Evolutionary conservation across 2,329 filamentous ascomycete genomes (phyloP).

Genomic region (Bipolaris victoriae): DNA sequence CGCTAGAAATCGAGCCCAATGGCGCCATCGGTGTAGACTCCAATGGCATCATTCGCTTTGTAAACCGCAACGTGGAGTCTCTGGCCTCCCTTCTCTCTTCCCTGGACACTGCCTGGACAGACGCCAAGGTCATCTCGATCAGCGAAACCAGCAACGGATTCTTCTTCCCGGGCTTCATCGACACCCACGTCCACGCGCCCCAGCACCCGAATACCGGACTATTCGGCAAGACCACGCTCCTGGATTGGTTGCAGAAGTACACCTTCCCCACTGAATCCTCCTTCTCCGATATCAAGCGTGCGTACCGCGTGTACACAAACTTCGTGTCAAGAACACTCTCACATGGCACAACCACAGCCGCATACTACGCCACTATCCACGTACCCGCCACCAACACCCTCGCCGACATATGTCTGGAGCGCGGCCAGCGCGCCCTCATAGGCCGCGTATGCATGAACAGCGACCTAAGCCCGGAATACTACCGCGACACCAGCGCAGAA

Average conservation of each 20-base stretch:
- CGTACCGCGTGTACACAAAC: conserved; percentile 74
- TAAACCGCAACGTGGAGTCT: conserved; percentile 45
- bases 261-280: conserved; percentile 92
- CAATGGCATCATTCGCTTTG: conserved; percentile 58
- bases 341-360: conserved; percentile 89
- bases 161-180: conserved; percentile 86
- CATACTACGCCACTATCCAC: conserved; percentile 93
- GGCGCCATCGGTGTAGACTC: conserved; percentile 60
- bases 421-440: conserved; percentile 88
- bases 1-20: conserved; percentile 57
- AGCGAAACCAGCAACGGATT: conserved; percentile 66
- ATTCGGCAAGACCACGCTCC: conserved; percentile 89
- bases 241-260: conserved; percentile 93
- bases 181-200: conserved; percentile 93
- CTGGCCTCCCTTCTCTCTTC: conserved; percentile 24
- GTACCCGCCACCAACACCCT: conserved; percentile 89
- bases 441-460: conserved; percentile 94
- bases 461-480: conserved; percentile 73
- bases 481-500: conserved; percentile 73
- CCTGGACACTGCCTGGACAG: conserved; percentile 44
- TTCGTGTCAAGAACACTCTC: conserved; percentile 81
- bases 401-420: conserved; percentile 76
- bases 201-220: conserved; percentile 95
- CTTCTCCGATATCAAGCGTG: conserved; percentile 66
- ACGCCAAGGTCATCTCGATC: conserved; percentile 48